A percentile compares a stretch with the other conserved stretches of the same genome.
These are phyloP conservation scores for Aspergillus bridgeri DNA, from an alignment of 495 filamentous ascomycete species.

Conservation along the genomic window DNA sequence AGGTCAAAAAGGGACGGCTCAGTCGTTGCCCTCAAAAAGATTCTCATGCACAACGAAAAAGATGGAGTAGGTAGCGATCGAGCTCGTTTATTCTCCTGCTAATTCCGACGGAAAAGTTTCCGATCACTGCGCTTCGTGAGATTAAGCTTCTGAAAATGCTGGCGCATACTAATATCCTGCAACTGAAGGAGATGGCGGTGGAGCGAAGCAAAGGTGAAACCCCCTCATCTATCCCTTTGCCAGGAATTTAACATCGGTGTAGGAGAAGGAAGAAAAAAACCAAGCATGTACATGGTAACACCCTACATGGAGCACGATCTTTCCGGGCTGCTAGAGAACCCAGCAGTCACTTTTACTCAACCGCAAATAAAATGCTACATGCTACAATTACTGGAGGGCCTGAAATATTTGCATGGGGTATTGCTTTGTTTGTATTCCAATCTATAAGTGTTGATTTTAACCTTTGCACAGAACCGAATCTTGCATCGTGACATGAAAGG, in stretches of 20 bases:
- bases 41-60: conserved; percentile 93
- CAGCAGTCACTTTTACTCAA: conserved; percentile 76
- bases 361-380: conserved; percentile 98
- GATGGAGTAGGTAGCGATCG: conserved; percentile 64
- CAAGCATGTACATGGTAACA: conserved; percentile 96
- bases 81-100: conserved; percentile 3
- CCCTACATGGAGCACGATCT: conserved; percentile 99
- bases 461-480: conserved; percentile 60
- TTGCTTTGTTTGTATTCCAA: conserved; percentile 3
- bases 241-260: conserved; percentile 10
- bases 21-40: conserved; percentile 89
- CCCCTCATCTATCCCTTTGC: neutral
- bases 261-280: conserved; percentile 75
- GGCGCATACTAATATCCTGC: conserved; percentile 82
- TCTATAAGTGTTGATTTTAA: conserved; percentile 10
- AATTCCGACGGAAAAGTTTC: conserved; percentile 57
- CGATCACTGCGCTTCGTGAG: conserved; percentile 94
- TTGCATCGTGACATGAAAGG: conserved; percentile 97
- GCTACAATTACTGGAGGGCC: conserved; percentile 85
- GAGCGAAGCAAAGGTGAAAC: conserved; percentile 64
- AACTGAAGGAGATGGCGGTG: conserved; percentile 92
- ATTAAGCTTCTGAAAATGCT: conserved; percentile 96
- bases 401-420: conserved; percentile 83
- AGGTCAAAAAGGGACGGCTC: conserved; percentile 67
- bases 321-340: conserved; percentile 93